Evolutionary conservation across 371 early-diverging fungal species (phyloP).

Genomic region (Mucor sp.): DNA sequence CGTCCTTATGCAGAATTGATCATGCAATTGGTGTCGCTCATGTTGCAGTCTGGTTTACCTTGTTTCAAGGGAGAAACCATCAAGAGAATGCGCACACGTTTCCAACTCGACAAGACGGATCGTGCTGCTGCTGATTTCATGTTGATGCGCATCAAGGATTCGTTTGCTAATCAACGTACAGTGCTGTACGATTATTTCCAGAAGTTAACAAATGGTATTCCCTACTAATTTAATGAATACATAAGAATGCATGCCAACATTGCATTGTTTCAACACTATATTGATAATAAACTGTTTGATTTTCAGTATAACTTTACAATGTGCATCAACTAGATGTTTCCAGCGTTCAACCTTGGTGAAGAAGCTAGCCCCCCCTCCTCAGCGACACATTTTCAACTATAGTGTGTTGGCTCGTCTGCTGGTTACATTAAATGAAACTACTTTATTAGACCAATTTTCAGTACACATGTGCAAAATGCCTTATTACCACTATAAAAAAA

Average conservation of each 20-base stretch:
- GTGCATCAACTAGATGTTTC: too few species aligned
- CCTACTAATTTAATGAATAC: conserved; percentile 2
- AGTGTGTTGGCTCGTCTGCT: too few species aligned
- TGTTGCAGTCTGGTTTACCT: conserved; percentile 96
- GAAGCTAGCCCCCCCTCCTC: too few species aligned
- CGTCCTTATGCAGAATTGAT: conserved; percentile 96
- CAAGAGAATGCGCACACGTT: conserved; percentile 84
- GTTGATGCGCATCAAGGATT: conserved; percentile 85
- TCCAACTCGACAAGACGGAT: conserved; percentile 92
- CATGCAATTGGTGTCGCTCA: conserved; percentile 85
- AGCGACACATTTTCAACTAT: too few species aligned
- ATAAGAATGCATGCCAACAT: not conserved
- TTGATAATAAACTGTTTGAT: not conserved
- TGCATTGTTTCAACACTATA: not conserved
- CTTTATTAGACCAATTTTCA: too few species aligned
- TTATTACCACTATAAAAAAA: too few species aligned
- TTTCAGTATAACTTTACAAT: not conserved
- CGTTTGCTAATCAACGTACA: conserved; percentile 90
- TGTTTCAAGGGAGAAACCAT: conserved; percentile 96
- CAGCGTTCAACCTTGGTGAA: too few species aligned
- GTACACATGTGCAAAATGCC: too few species aligned
- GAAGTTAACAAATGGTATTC: conserved; percentile 83
- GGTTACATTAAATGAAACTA: too few species aligned
- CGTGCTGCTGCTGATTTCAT: conserved; percentile 95
- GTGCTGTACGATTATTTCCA: conserved; percentile 88